These are phyloP conservation scores for Gonapodya sp. DNA, from an alignment of 192 early-diverging fungal genomes.

Conservation along the genomic window DNA sequence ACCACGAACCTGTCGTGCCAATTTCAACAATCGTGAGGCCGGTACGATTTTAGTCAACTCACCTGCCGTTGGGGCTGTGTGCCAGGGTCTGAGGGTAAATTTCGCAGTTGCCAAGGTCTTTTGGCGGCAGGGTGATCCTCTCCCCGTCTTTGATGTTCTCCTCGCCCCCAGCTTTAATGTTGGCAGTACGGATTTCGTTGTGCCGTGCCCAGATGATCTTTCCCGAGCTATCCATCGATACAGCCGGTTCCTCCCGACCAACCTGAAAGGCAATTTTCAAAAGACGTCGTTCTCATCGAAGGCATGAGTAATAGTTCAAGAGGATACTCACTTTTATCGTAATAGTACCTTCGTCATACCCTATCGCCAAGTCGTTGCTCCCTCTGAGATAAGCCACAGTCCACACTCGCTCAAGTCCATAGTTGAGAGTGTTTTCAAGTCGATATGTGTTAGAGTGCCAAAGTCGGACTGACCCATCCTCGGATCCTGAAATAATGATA, in stretches of 20 bases:
- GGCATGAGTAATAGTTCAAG: not conserved
- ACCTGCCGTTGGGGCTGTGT: conserved; percentile 94
- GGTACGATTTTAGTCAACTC: not conserved
- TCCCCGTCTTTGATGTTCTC: conserved; percentile 90
- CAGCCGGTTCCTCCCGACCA: conserved; percentile 89
- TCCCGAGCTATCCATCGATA: conserved; percentile 92
- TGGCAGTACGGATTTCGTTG: conserved; percentile 91
- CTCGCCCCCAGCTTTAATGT: conserved; percentile 62
- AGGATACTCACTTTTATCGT: conserved; percentile 55
- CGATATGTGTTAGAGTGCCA: conserved; percentile 98
- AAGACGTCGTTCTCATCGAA: not conserved
- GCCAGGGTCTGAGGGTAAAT: conserved; percentile 90
- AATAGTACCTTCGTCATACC: conserved; percentile 94
- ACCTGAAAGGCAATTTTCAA: no score
- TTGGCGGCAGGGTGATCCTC: conserved; percentile 66
- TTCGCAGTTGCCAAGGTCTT: conserved; percentile 97
- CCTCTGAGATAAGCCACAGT: conserved; percentile 73
- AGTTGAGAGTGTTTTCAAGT: conserved; percentile 92
- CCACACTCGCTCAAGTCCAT: conserved; percentile 98
- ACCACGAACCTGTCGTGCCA: conserved; percentile 67
- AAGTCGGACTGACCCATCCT: conserved; percentile 88
- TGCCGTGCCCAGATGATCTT: conserved; percentile 98
- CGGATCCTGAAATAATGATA: conserved; percentile 88
- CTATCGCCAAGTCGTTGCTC: conserved; percentile 88
- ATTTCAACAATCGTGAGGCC: not conserved